A percentile compares a stretch with the other conserved stretches of the same genome.
Conservation (phyloP, 2,329 filamentous ascomycete genomes). For the Fusarium newnesense region DNA sequence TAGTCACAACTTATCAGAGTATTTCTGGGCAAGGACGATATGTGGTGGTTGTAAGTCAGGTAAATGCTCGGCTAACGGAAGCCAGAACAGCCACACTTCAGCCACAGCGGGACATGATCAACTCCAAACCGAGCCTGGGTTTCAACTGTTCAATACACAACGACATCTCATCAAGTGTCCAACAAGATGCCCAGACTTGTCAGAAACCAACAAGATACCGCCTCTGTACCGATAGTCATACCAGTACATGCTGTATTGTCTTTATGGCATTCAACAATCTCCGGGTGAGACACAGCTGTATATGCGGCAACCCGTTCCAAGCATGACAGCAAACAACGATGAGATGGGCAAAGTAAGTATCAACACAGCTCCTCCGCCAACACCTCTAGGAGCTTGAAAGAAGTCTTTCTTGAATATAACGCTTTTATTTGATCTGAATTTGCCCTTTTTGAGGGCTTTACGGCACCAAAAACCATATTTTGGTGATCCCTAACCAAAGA, state of each 20-base stretch:
- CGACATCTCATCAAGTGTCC: conserved; percentile 33
- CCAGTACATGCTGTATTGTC: neutral
- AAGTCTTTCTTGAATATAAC: conserved; percentile 25
- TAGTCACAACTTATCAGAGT: neutral
- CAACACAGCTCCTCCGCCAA: conserved; percentile 31
- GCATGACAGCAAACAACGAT: conserved; percentile 30
- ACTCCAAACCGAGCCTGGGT: conserved; percentile 36
- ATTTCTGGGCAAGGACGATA: neutral
- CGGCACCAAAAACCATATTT: neutral
- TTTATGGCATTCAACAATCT: conserved; percentile 3
- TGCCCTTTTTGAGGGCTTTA: neutral
- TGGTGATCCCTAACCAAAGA: conserved; percentile 20
- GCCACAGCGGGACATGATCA: conserved; percentile 45
- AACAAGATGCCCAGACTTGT: conserved; percentile 19
- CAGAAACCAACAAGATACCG: conserved; percentile 26
- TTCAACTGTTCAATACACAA: conserved; percentile 42
- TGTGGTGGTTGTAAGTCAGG: conserved; percentile 13
- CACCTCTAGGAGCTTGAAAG: conserved; percentile 32
- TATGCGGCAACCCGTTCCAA: conserved; percentile 34
- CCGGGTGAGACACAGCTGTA: conserved; percentile 7
- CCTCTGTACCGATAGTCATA: neutral
- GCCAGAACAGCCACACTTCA: conserved; percentile 31
- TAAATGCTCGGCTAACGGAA: conserved; percentile 43
- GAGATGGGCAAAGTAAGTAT: conserved; percentile 32
- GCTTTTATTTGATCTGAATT: neutral